Evolutionary conservation across 2,329 filamentous ascomycete genomes (phyloP).

Genomic region (Tolypocladium guangdongense): DNA sequence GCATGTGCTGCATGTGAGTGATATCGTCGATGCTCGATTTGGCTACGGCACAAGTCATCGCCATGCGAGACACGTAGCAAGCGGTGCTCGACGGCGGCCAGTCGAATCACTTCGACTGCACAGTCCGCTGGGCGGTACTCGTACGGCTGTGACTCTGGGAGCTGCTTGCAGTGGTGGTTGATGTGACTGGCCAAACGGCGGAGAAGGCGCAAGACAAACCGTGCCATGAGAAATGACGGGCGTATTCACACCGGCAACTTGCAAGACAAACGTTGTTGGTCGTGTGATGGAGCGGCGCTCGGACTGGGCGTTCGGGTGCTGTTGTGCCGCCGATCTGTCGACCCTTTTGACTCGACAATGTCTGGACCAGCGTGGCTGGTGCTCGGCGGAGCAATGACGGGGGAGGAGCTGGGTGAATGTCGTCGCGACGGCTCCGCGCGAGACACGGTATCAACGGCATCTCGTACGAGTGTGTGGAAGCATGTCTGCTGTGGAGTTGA

Average conservation of each 20-base stretch:
- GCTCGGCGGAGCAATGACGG: neutral
- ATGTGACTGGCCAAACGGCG: neutral
- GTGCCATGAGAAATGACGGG: neutral
- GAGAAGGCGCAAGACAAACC: neutral
- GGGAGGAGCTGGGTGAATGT: neutral
- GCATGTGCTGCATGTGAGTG: neutral
- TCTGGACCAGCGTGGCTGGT: neutral
- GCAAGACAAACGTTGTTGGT: neutral
- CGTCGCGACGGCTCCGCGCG: neutral
- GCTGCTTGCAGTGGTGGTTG: neutral
- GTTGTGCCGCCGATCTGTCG: too few species aligned
- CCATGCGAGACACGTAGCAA: neutral
- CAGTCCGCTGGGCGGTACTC: neutral
- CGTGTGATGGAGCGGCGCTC: neutral
- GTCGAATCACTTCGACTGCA: neutral
- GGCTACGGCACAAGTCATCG: neutral
- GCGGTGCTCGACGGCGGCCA: neutral
- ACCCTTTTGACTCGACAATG: neutral
- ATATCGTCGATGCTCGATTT: neutral
- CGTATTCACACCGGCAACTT: neutral
- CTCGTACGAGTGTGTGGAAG: neutral
- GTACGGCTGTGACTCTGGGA: neutral
- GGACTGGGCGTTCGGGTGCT: neutral
- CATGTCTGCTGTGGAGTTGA: neutral
- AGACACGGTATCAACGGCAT: neutral